Base-by-base conservation (phyloP, 129 eudicot genomes). In the Cynara cardunculus region DNA sequence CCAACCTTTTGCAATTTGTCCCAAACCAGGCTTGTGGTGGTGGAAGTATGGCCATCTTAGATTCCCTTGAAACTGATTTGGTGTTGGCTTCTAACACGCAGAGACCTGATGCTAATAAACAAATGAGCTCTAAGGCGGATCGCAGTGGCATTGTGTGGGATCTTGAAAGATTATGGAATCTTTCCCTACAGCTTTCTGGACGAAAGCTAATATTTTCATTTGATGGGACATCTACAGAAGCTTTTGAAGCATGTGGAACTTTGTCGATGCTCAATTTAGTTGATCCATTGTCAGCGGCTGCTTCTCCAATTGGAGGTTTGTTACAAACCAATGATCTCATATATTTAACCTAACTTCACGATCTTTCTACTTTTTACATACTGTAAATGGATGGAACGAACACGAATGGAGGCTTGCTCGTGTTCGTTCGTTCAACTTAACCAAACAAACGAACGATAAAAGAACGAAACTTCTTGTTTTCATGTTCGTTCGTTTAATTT, bases 1-100 rank as follows among this genome's bases (percentile, higher is more conserved):
- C 95, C n/a, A 83, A 93, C 81, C 86, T 96, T 84, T 86, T 92
- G 83, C 93, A 85, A 24, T 96, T 91, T 87, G 89, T 96, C 37
- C 99, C 98, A 7, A 93, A 91, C 75, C 98, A 93, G 85, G 98
- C 98, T 28, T 96, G 99, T 87, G 97, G 99, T 67, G 98, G 98
- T 44, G 99, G 94, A 74, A 89, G 89, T 80, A 92, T 96, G 98
- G 89, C 98, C 37, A 92, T 96, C 66, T 87, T 96, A 66, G 98
- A 91, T 81, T 89, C 99, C 41, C 87, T 96, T 78, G 99, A 96
- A 69, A 72, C 88, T 21, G 99, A 96, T 69, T 84, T 89, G 80
- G 81, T 87, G 34, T 27, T 82, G 82, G 82, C 96, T 79, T 84
- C 95, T 66, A 93, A 78, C 69, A 12, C 78, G 26, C 97, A 90